Evolutionary conservation across 495 filamentous ascomycete species (phyloP).

Genomic region (Aspergillus affinis): DNA sequence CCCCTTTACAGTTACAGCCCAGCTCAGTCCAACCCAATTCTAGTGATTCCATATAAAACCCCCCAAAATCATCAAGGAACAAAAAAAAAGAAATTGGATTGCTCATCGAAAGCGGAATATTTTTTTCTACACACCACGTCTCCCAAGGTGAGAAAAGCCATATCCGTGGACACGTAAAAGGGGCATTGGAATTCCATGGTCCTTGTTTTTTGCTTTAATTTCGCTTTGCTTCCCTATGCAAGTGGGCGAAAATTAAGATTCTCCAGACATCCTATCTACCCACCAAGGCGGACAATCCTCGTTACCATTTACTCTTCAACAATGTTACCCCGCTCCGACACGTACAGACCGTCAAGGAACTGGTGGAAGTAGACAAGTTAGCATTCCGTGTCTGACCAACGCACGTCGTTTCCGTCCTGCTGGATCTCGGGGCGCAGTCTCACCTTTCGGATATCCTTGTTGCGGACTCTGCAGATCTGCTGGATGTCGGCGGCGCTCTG

Average conservation of each 20-base stretch:
- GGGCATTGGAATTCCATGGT: slow-evolving; percentile 38
- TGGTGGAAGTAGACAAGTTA: slow-evolving; percentile 44
- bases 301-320: slow-evolving; percentile 60
- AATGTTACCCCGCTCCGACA: slow-evolving; percentile 96
- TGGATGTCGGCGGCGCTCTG: slow-evolving; percentile 98
- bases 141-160: slow-evolving; percentile 33
- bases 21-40: not conserved
- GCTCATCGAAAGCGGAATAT: slow-evolving; percentile 19
- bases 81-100: slow-evolving; percentile 18
- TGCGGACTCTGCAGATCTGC: slow-evolving; percentile 97
- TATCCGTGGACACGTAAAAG: slow-evolving; percentile 27
- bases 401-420: not conserved
- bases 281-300: slow-evolving; percentile 32
- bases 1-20: not conserved
- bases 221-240: slow-evolving; percentile 48
- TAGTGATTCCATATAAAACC: not conserved
- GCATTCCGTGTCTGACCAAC: not conserved
- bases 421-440: slow-evolving; percentile 17
- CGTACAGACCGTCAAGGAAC: slow-evolving; percentile 99
- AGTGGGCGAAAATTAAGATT: slow-evolving; percentile 46
- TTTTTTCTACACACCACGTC: slow-evolving; percentile 27
- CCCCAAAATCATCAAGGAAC: slow-evolving; percentile 14
- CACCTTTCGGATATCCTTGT: slow-evolving; percentile 99
- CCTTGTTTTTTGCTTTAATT: slow-evolving; percentile 44
- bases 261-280: slow-evolving; percentile 44